Base-by-base conservation (phyloP, 306 rosid species). In the Cicer cuneatum region DNA sequence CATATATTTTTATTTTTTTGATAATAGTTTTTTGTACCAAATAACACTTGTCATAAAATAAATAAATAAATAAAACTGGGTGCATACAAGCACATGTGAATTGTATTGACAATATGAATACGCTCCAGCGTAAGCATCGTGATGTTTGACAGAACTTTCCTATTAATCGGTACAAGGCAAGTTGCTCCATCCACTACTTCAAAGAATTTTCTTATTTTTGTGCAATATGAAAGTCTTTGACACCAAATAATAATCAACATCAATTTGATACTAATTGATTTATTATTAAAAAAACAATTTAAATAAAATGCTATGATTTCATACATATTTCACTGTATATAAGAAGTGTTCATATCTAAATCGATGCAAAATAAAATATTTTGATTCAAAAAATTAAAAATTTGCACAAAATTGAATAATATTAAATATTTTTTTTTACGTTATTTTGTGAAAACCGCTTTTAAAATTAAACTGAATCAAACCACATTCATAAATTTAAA, bases 161-260 rank as follows among this genome's bases (percentile, higher is more conserved):
- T 43, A 35, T n/a, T 72, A 53, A n/a, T 42, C 5, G 65, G 52
- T 19, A 29, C 35, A 29, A 29, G 15, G 59, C 66, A 71, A 71
- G 19, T 73, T 66, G 79, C n/a, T n/a, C 4, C 35, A 29, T 66
- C 62, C 53, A 45, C 51, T 33, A 10, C 68, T 46, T 59, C 52
- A 4, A 37, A 65, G 38, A 29, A 29, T 29, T 29, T 29, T 29
- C 35, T 29, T 12, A 57, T 37, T 57, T 33, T 37, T 59, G 19
- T 45, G 59, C 61, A 57, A 18, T 77, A 71, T 47, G 56, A 69
- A 78, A 43, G 54, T 24, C 16, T 61, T 62, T 78, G 46, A 78
- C 56, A 49, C 7, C 56, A 19, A 78, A 9, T 38, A 38, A 1
- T 33, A 48, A 35, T 6, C 4, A 66, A 40, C 10, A 64, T 8